phyloP scores from a whole-genome alignment of 2,329 filamentous ascomycete genomes.

The Colletotrichum scovillei region DNA sequence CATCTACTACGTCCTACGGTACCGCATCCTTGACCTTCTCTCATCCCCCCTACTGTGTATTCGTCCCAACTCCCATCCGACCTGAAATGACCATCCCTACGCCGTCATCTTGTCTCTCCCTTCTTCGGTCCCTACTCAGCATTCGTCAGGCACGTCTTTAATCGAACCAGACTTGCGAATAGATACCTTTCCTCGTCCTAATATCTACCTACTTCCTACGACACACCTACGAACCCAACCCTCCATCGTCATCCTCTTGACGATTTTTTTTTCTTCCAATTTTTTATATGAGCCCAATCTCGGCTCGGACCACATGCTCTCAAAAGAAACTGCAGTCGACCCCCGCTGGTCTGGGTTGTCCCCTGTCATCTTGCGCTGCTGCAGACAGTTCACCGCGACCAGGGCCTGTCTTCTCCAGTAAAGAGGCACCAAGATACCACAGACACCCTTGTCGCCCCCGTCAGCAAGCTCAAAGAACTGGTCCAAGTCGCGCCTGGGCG shows the following conservation, averaged over 20 bases:
- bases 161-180: not conserved
- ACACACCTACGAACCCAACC: not conserved
- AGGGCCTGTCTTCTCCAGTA: constrained; percentile 21
- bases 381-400: not conserved
- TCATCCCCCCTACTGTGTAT: too few species aligned
- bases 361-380: constrained; percentile 15
- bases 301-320: constrained; percentile 34
- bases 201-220: not conserved
- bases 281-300: constrained; percentile 29
- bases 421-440: constrained; percentile 8
- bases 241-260: not conserved
- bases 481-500: constrained; percentile 1
- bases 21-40: not conserved
- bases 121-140: not conserved
- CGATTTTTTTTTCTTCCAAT: not conserved
- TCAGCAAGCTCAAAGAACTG: not conserved
- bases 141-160: not conserved
- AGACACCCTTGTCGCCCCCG: constrained; percentile 4
- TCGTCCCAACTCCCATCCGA: not conserved
- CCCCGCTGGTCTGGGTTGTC: constrained; percentile 7
- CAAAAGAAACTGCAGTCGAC: constrained; percentile 26
- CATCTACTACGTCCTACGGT: not conserved
- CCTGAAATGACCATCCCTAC: not conserved
- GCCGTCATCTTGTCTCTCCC: constrained; percentile 4
- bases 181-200: not conserved